Percentiles rank a stretch among this genome's conserved stretches.
Evolutionary conservation across 164 flowering plant species (phyloP).

Genomic region (Tetracentron sinense): DNA sequence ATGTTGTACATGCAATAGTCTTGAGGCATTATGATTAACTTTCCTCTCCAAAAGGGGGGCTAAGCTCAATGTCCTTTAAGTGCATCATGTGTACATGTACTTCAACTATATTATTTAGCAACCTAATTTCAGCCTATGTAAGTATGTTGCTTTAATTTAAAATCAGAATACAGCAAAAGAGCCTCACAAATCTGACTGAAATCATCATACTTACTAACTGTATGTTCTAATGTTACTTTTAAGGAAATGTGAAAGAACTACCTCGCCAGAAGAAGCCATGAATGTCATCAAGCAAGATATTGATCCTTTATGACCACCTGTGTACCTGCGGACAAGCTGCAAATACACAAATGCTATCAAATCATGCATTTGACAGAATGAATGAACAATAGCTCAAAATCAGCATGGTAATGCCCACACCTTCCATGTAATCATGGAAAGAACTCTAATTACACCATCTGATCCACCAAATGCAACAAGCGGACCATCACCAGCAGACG

Average conservation of each 20-base stretch:
- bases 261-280: conserved; percentile 97
- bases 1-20: too few relatives aligned
- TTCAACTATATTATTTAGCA: too few relatives aligned
- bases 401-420: conserved; percentile 32
- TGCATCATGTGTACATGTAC: too few relatives aligned
- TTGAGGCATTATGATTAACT: too few relatives aligned
- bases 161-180: background rate
- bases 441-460: conserved; percentile 96
- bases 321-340: conserved; percentile 95
- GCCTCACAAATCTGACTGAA: background rate
- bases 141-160: background rate
- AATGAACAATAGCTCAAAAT: conserved; percentile 1
- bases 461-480: conserved; percentile 98
- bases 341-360: conserved; percentile 12
- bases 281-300: conserved; percentile 92
- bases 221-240: background rate
- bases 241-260: conserved; percentile 20
- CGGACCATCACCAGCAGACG: conserved; percentile 87
- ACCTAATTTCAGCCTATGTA: too few relatives aligned
- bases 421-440: conserved; percentile 99
- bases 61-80: too few relatives aligned
- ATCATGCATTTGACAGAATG: background rate
- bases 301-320: conserved; percentile 97
- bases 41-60: too few relatives aligned
- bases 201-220: background rate